These are phyloP conservation scores for Pichia inconspicua DNA, from an alignment of 1,139 yeast genomes.

Conservation along the genomic window DNA sequence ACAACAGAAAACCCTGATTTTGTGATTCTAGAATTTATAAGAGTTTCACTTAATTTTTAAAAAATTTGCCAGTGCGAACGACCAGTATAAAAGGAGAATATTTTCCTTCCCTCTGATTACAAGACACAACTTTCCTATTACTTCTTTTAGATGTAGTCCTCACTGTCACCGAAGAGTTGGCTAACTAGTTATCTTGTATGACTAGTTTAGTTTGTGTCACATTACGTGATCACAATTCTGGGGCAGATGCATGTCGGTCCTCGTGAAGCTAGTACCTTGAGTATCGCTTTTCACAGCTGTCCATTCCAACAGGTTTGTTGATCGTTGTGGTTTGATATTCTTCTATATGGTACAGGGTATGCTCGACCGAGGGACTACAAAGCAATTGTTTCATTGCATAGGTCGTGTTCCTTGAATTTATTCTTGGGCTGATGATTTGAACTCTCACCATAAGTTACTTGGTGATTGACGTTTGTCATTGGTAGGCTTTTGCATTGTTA, in stretches of 20 bases:
- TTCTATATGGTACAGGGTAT: constrained; percentile 47
- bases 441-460: constrained; percentile 37
- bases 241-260: constrained; percentile 28
- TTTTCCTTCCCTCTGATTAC: no score
- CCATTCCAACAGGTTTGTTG: constrained; percentile 19
- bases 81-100: not conserved
- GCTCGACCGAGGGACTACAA: constrained; percentile 86
- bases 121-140: no score
- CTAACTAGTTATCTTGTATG: constrained; percentile 13
- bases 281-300: constrained; percentile 16
- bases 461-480: constrained; percentile 11
- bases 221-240: constrained; percentile 19
- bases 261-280: constrained; percentile 31
- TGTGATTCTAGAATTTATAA: no score
- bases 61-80: not conserved
- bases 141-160: constrained; percentile 16
- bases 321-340: constrained; percentile 14
- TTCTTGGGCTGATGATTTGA: constrained; percentile 45
- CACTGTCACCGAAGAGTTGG: constrained; percentile 20
- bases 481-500: constrained; percentile 6
- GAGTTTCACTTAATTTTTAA: no score
- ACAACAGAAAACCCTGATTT: not conserved
- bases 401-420: constrained; percentile 10
- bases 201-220: constrained; percentile 19
- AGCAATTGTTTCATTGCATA: constrained; percentile 29